phyloP scores from a whole-genome alignment of 176 grass and related monocot species.

The Eragrostis nindensis region DNA sequence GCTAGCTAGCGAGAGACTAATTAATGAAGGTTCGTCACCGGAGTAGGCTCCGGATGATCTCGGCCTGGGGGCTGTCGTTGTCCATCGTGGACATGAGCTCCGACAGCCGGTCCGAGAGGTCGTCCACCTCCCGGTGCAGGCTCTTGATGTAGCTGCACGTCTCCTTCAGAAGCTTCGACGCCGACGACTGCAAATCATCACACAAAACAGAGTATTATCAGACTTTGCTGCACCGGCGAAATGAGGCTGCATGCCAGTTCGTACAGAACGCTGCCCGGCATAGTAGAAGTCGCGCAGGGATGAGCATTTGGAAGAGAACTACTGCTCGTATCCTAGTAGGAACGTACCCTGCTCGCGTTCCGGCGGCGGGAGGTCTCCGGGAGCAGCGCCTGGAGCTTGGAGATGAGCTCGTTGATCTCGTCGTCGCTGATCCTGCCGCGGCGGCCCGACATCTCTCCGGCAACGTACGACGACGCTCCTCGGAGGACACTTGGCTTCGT shows the following conservation, averaged over 20 bases:
- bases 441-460: constrained; percentile 59
- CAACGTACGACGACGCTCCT: not conserved
- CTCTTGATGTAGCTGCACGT: constrained; percentile 95
- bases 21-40: not conserved
- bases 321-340: not conserved
- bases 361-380: constrained; percentile 77
- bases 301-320: not conserved
- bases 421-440: constrained; percentile 81
- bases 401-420: constrained; percentile 97
- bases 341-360: constrained; percentile 60
- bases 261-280: not conserved
- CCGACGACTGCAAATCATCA: constrained; percentile 59
- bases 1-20: not conserved
- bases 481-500: not conserved
- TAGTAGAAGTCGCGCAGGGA: not conserved
- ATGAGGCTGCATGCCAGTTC: not conserved
- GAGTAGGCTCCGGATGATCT: constrained; percentile 85
- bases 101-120: constrained; percentile 76
- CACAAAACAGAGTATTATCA: constrained; percentile 19
- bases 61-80: constrained; percentile 70
- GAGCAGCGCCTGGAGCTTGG: constrained; percentile 81
- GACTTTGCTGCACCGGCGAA: constrained; percentile 28
- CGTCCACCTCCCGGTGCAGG: constrained; percentile 82
- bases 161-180: constrained; percentile 89
- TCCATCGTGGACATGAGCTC: constrained; percentile 80